Evolutionary conservation across 73 alveolate species (phyloP), one percentile per base, ranked within the genome.

Genomic region (Symbiodinium natans): DNA sequence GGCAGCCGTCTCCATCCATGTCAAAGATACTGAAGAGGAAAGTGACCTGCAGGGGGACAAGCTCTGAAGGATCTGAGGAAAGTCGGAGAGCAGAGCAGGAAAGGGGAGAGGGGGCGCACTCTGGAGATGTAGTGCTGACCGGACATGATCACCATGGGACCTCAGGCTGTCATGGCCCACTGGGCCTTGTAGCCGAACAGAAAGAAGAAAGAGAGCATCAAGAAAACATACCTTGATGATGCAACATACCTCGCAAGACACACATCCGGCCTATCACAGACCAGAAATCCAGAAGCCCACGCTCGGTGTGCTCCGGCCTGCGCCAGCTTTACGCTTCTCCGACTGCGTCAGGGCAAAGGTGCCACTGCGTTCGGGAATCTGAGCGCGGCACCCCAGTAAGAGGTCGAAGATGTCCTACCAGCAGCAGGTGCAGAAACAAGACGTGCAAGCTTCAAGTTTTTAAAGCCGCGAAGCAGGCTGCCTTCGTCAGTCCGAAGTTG

Each of bases 51-150:
- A 3, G 3, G 34, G n/a, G 29, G 2, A 5, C 39, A 86, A 11
- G 93, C 27, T 15, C 77, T 41, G 33, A 75, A 6, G 63, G 34
- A n/a, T 25, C 86, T 11, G 33, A n/a, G 7, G 21, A 36, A 19
- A 34, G n/a, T 0, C 15, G 31, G 42, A 13, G 15, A 25, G 82
- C 82, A 11, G n/a, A 46, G 59, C 21, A 6, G 59, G 59, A 46
- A 46, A 46, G 59, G 13, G 59, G 13, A 13, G 31, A n/a, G 75
- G 86, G 29, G 9, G 74, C 34, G 43, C 42, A 31, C 97, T 15
- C 97, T 63, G 48, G 97, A 90, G 77, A 90, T 41, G 80, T 90
- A 90, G 97, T 90, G 97, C 97, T 90, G 97, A n/a, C 97, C 97
- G 31, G 97, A 90, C 97, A 90, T 90, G 33, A 90, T 25, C 27